Conservation (phyloP, 1,284 basidiomycete species). For the Fomitopsis betulina region DNA sequence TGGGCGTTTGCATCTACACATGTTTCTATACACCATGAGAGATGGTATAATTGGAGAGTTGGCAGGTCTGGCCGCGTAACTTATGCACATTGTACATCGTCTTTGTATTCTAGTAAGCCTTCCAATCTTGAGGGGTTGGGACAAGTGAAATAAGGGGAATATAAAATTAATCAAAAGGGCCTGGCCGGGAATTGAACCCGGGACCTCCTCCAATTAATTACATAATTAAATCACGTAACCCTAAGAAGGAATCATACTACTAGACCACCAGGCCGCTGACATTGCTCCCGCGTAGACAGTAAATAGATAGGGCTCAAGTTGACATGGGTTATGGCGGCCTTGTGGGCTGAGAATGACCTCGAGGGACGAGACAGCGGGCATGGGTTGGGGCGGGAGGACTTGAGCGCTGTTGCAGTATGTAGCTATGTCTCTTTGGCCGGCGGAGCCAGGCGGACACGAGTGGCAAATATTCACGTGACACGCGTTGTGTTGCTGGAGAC, state of each 20-base stretch:
- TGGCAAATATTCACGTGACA: neutral
- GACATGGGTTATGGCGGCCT: too few species aligned
- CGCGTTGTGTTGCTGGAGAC: neutral
- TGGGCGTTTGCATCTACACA: neutral
- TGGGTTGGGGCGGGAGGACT: too few species aligned
- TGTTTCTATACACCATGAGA: neutral
- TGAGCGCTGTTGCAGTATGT: too few species aligned
- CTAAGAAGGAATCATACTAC: conserved; percentile 37
- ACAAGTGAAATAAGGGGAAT: neutral
- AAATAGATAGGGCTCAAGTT: too few species aligned
- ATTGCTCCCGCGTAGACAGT: too few species aligned
- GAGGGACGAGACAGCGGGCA: too few species aligned
- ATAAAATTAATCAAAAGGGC: conserved; percentile 37
- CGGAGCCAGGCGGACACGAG: too few species aligned
- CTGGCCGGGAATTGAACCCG: conserved; percentile 83
- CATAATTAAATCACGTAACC: too few species aligned
- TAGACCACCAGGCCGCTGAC: conserved; percentile 30
- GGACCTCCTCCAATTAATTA: conserved; percentile 65
- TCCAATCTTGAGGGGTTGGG: neutral
- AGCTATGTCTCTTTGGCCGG: too few species aligned
- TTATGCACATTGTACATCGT: neutral
- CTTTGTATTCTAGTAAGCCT: too few species aligned
- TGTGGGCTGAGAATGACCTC: too few species aligned
- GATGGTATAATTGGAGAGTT: neutral
- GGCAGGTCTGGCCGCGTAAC: too few species aligned